Base-by-base conservation (phyloP, 495 filamentous ascomycete species). In the Hypoxylon trugodes region DNA sequence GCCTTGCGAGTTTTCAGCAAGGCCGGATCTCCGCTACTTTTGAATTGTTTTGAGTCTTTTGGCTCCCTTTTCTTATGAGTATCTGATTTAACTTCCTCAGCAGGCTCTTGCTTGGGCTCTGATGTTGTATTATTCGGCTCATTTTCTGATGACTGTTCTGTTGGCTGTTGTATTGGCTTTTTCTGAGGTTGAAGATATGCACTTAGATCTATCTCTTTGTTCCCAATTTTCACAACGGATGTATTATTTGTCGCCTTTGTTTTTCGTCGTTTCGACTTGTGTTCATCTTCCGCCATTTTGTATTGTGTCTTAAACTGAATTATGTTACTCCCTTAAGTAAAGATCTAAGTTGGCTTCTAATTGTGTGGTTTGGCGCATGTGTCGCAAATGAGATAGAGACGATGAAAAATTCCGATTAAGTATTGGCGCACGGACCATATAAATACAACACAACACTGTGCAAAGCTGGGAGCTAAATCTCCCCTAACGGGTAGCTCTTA, bases 1-100 rank as follows among this genome's bases (percentile, higher is more conserved):
- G 82, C 82, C 68, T 89, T 77, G 66, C 71, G 83, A 13, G 74
- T 66, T 8, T 72, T 65, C 26, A 79, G 58, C 21, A 69, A 70
- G 8, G 74, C 62, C 0, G 73, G 72, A 12, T 79, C 74, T 59
- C 76, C 28, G 36, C 16, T 61, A 15, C 0, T 45, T 26, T 35
- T 12, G 15, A 24, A n/a, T 6, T 24, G 1, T 45, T 26, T 35
- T 12, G 15, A 24, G 16, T 6, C 28, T 46, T 2, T 56, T 6
- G 40, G 26, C 1, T 3, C 28, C 10, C 50, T 33, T 9, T 43
- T 12, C 25, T 62, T 49, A 10, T 15, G 18, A 53, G 35, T 58
- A 19, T 36, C 40, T 22, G 45, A 26, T 1, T 41, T 25, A 10
- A n/a, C 3, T 16, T 57, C 30, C 12, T 19, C 56, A 25, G 26